Base-by-base conservation (phyloP, 2,329 filamentous ascomycete species). In the Beauveria australis region DNA sequence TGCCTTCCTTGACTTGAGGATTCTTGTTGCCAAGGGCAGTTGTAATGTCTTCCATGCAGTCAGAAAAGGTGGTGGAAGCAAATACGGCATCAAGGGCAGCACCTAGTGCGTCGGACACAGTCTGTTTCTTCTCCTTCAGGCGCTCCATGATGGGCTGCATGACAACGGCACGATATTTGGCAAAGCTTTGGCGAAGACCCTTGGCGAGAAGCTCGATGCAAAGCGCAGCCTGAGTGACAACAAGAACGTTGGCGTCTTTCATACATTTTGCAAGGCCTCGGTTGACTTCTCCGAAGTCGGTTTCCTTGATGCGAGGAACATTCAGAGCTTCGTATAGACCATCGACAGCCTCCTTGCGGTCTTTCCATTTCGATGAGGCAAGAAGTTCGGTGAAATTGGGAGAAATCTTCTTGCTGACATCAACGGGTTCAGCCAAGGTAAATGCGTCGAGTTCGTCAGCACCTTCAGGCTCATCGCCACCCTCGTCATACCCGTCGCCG, bases 211-310 rank as follows among this genome's bases (percentile, higher is more conserved):
- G 82, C 69, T 97, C 92, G 40, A 97, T 89, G 74, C 93, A 96
- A 68, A 95, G 92, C 3, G 93, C 94, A 6, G 95, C 93, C 65
- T 94, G 88, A 1, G 89, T 94, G 22, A 97, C 94, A 53, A 97
- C 94, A 5, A 91, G 89, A 66, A 99, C 89, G 70, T 99, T 99
- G 67, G 95, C 94, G 67, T 99, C 95, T 74, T 99, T 99, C 94
- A 99, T 99, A 67, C 86, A 91, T 75, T 97, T 99, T 49, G 94
- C 93, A 59, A 97, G 81, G 4, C 85, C 88, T 63, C 90, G 84
- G 60, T 90, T 85, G 66, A 97, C 82, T 68, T 97, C 93, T 71
- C 88, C 85, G 70, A 92, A 97, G 59, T 91, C 88, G 7, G 86
- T 90, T 67, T 97, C 93, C 73, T 96, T 95, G 73, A 99, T 96